Evolutionary conservation across 148 eudicot species (phyloP), one percentile per base, ranked within the genome.

Genomic region (Polygonum maritimum): DNA sequence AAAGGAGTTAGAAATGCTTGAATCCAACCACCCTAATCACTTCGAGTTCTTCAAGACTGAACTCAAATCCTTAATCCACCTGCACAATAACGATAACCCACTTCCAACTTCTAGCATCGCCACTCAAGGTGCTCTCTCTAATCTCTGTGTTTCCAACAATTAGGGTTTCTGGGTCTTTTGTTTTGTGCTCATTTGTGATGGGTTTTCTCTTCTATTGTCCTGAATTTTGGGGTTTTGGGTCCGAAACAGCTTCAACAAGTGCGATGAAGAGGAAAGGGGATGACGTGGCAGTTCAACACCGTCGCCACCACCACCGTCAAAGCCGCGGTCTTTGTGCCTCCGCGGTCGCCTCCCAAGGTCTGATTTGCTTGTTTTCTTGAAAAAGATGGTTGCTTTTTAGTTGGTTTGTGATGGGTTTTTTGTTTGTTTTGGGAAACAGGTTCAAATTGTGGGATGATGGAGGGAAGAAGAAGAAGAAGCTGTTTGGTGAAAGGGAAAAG

Each of bases 1-100:
- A 48, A 86, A 88, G 80, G 97, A 92, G 75, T 65, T 92, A 58
- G 76, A 87, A 36, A 81, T 81, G 57, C 84, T 92, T 67, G 94
- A 92, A 86, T 12, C 74, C 9, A 77, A 78, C 36, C 83, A 90
- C 67, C 97, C 94, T 3, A 49, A 86, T 48, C 81, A 80, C 21
- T 90, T 88, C 76, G 60, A 80, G 70, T 82, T 75, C 74, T 77
- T 90, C 2, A 92, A 92, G 58, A 40, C 69, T 44, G 92, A 92
- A 31, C 91, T 92, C 75, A 85, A 81, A 48, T 85, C 90, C 72
- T 83, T 92, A 78, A 92, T 92, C 16, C 81, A 73, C 78, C 15
- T 33, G 16, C 71, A 63, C 12, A 31, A 63, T 4, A 14, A 71
- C 31, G 31, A 26, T 1, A 26, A 0, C 31, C 31, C 0, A 26